Evolutionary conservation across 495 filamentous ascomycete genomes (phyloP), one percentile per base, ranked within the genome.

Genomic region (Xylaria venustula): DNA sequence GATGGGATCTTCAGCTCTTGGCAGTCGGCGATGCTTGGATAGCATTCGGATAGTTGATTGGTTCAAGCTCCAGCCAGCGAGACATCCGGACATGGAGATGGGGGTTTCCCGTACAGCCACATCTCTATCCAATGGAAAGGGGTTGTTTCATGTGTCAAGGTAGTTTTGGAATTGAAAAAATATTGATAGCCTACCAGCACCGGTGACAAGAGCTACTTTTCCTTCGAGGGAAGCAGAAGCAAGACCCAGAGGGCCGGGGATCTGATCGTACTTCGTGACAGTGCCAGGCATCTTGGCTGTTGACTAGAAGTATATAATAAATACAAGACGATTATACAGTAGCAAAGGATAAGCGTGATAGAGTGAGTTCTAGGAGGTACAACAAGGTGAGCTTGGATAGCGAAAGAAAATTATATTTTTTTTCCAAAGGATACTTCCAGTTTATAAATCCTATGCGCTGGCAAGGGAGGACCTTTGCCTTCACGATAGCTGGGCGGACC

Each of bases 201-300:
- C 77, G 1, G 77, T 81, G 1, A 81, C 77, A 3, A 81, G 71
- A 19, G 78, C 80, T 28, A 82, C 78, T 71, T 83, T 83, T 62
- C 79, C 80, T 46, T 73, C 71, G 8, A 83, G 72, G 28, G 78
- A 79, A 32, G 80, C 79, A 44, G 76, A 73, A 6, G 71, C 77
- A 53, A 80, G 63, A 25, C 80, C 80, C 15, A 83, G 70, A 46
- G 80, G 75, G 17, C 80, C 83, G 8, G 78, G 77, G 63, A 80
- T 77, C 36, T 66, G 61, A 64, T 77, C 75, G 59, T 74, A 76
- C 67, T 75, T 77, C 68, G 72, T 66, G 41, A 72, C 71, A 25
- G 70, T 37, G 42, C 73, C 70, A 63, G 77, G 71, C 77, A 79
- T 79, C 22, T 67, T 75, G 65, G 60, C 23, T 53, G 62, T 60